These are phyloP conservation scores for Scheffersomyces stambukii DNA, from an alignment of 1,139 yeast species.

Conservation along the genomic window DNA sequence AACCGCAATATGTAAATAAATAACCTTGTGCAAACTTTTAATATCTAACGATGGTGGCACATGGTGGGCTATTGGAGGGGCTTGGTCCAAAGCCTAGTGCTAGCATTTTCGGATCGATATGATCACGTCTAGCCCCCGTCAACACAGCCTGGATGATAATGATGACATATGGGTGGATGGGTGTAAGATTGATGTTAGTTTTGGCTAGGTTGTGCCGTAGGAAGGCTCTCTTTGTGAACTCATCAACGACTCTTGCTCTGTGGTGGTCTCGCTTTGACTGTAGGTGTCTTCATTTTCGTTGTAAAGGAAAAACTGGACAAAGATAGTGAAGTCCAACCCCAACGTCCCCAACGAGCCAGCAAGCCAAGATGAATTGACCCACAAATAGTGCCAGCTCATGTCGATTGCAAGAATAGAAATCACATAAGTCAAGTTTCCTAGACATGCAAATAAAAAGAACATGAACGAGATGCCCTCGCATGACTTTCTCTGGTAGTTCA, in stretches of 20 bases:
- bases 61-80: too few species aligned
- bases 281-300: constrained; percentile 31
- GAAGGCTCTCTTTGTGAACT: constrained; percentile 2
- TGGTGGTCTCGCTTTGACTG: constrained; percentile 6
- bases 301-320: constrained; percentile 82
- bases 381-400: constrained; percentile 60
- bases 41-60: too few species aligned
- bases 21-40: too few species aligned
- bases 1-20: too few species aligned
- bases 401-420: constrained; percentile 78
- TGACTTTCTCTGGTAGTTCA: constrained; percentile 79
- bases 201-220: too few species aligned
- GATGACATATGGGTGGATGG: too few species aligned
- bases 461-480: constrained; percentile 91
- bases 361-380: constrained; percentile 88
- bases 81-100: too few species aligned
- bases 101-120: too few species aligned
- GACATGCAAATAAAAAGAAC: constrained; percentile 88
- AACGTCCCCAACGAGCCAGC: constrained; percentile 90
- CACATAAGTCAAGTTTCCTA: constrained; percentile 88
- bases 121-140: too few species aligned
- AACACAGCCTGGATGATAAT: not conserved
- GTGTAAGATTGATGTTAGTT: too few species aligned
- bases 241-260: constrained; percentile 8
- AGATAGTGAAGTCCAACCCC: constrained; percentile 76